Conservation (phyloP, 2,329 filamentous ascomycete species). For the Aspergillus sojae region DNA sequence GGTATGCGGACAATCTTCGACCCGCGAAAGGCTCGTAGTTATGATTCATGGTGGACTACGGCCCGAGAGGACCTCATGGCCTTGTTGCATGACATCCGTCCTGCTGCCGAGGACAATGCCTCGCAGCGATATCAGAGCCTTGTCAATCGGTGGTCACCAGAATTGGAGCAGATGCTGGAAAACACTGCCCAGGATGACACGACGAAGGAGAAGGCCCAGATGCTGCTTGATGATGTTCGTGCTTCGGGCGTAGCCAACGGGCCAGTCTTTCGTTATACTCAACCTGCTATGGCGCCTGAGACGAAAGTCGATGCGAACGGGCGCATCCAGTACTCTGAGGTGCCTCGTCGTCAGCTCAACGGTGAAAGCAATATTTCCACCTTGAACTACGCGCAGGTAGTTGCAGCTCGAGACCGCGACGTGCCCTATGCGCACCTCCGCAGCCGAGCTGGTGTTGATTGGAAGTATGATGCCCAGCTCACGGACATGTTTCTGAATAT, state of each 20-base stretch:
- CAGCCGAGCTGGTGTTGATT: neutral
- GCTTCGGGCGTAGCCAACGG: slow-evolving; percentile 9
- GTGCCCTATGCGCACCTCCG: neutral
- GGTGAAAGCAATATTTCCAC: neutral
- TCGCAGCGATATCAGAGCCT: neutral
- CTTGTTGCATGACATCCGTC: slow-evolving; percentile 9
- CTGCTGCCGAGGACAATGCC: neutral
- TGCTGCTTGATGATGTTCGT: slow-evolving; percentile 75
- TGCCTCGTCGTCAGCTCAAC: neutral
- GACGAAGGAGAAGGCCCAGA: neutral
- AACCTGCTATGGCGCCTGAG: slow-evolving; percentile 54
- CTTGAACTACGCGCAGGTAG: neutral
- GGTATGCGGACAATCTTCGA: slow-evolving; percentile 11
- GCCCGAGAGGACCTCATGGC: slow-evolving; percentile 27
- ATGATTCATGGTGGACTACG: slow-evolving; percentile 44
- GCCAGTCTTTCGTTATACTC: slow-evolving; percentile 13
- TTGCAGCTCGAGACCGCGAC: neutral
- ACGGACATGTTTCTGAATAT: slow-evolving; percentile 73
- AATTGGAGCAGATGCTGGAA: neutral
- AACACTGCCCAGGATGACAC: neutral
- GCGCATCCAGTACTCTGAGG: slow-evolving; percentile 53
- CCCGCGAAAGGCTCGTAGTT: slow-evolving; percentile 57
- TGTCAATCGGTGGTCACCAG: neutral
- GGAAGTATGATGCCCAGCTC: neutral
- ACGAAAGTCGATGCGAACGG: slow-evolving; percentile 98